These are phyloP conservation scores for Gomphus bonarii DNA, from an alignment of 1,284 basidiomycete species.

Conservation along the genomic window DNA sequence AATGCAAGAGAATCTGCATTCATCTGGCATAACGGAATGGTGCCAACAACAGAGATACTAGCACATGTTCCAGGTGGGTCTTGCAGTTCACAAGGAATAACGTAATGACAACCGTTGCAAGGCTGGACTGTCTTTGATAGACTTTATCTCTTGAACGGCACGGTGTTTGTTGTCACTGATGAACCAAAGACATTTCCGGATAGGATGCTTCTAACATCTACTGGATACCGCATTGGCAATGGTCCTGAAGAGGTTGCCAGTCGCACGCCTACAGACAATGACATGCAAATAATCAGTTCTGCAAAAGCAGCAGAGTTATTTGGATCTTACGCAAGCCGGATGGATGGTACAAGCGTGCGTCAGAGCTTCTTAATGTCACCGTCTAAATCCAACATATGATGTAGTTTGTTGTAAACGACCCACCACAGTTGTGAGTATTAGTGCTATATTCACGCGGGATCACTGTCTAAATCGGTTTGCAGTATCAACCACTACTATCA, in stretches of 20 bases:
- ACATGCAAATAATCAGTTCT: conserved; percentile 67
- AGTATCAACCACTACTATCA: conserved; percentile 77
- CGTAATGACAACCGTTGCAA: conserved; percentile 43
- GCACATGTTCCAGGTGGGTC: conserved; percentile 8
- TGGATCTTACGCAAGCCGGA: conserved; percentile 46
- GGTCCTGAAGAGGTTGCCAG: conserved; percentile 29
- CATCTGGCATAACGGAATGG: not conserved
- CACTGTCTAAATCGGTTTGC: conserved; percentile 8
- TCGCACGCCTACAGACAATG: conserved; percentile 61
- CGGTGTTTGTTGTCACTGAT: conserved; percentile 59
- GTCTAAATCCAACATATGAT: not conserved
- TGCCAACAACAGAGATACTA: conserved; percentile 2
- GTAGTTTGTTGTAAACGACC: conserved; percentile 73
- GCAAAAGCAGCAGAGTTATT: conserved; percentile 60
- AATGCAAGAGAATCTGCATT: not conserved
- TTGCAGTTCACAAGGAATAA: not conserved
- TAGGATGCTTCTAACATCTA: conserved; percentile 45
- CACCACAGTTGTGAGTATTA: conserved; percentile 64
- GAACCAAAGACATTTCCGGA: conserved; percentile 44
- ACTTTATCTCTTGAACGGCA: conserved; percentile 72
- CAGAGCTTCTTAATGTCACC: not conserved
- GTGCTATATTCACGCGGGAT: not conserved
- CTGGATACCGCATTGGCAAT: conserved; percentile 39
- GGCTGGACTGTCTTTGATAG: conserved; percentile 78
- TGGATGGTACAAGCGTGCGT: conserved; percentile 62